A percentile compares a stretch with the other conserved stretches of the same genome.
Conservation (phyloP, 768 basidiomycete species). For the Erythrobasidium yunnanense region DNA sequence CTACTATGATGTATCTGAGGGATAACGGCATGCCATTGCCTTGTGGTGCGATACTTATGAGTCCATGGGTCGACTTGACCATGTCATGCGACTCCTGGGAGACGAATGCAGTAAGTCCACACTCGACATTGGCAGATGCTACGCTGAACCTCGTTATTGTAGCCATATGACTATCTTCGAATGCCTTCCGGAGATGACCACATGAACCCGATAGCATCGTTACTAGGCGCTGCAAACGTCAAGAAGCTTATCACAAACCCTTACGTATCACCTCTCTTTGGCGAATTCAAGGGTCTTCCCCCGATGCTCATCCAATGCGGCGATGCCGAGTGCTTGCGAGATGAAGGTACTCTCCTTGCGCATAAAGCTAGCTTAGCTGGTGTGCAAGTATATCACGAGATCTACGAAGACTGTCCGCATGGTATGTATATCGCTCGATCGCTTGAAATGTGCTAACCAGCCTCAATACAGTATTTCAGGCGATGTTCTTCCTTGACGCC, state of each 20-base stretch:
- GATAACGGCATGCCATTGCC: conserved; percentile 78
- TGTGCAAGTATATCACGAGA: conserved; percentile 51
- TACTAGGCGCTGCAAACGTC: conserved; percentile 53
- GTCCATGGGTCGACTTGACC: conserved; percentile 56
- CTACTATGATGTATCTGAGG: conserved; percentile 83
- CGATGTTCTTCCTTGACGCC: conserved; percentile 38
- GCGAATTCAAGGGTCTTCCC: conserved; percentile 71
- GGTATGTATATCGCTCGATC: conserved; percentile 13
- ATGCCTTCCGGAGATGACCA: conserved; percentile 61
- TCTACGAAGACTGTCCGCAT: conserved; percentile 65
- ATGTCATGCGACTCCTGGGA: conserved; percentile 99
- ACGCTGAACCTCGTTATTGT: not conserved
- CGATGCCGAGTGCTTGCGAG: conserved; percentile 87
- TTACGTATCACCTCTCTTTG: conserved; percentile 89
- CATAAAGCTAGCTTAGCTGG: conserved; percentile 84
- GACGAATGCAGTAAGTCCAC: conserved; percentile 56
- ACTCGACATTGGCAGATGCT: not conserved
- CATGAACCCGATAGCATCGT: conserved; percentile 85
- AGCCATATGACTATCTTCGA: conserved; percentile 63
- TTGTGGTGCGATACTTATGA: conserved; percentile 70
- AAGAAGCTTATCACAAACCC: conserved; percentile 81
- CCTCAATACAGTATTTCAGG: conserved; percentile 30
- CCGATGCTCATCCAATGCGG: conserved; percentile 85
- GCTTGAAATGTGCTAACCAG: not conserved
- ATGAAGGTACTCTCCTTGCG: conserved; percentile 80